A percentile compares a stretch with the other conserved stretches of the same genome.
Evolutionary conservation across 2,329 filamentous ascomycete genomes (phyloP).

Genomic region (Thermoascus crustaceus): DNA sequence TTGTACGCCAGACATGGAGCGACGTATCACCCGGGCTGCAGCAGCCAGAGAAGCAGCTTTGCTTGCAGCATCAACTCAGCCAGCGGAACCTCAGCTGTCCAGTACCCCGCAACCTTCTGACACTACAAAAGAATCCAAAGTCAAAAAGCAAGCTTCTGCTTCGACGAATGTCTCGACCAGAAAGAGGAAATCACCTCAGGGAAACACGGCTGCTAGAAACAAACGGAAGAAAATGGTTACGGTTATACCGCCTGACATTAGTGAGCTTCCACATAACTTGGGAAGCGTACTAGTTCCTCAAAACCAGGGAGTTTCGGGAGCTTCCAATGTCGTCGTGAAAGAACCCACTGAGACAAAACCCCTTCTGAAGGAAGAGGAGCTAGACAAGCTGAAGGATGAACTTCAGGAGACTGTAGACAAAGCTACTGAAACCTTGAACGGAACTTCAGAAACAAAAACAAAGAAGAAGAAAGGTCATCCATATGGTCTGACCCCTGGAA

Average conservation of each 20-base stretch:
- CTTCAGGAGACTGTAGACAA: slow-evolving; percentile 14
- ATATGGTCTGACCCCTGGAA: slow-evolving; percentile 49
- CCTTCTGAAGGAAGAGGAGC: slow-evolving; percentile 6
- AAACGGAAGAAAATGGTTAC: slow-evolving; percentile 17
- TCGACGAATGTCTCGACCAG: no score
- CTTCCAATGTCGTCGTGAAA: background rate
- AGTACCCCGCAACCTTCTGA: slow-evolving; percentile 35
- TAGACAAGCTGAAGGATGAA: slow-evolving; percentile 6
- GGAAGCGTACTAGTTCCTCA: slow-evolving; percentile 24
- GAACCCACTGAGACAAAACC: slow-evolving; percentile 7
- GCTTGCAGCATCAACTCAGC: slow-evolving; percentile 8
- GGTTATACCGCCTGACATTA: slow-evolving; percentile 13
- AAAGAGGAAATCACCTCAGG: no score
- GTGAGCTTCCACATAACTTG: slow-evolving; percentile 52
- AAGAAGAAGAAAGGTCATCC: slow-evolving; percentile 28
- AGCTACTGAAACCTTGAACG: slow-evolving; percentile 10
- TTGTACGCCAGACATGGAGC: slow-evolving; percentile 10
- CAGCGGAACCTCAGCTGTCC: slow-evolving; percentile 27
- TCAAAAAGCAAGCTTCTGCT: no score
- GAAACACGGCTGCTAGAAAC: no score
- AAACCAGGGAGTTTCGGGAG: background rate
- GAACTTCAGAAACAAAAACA: slow-evolving; percentile 3
- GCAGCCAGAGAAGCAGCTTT: slow-evolving; percentile 16
- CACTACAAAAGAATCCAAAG: no score
- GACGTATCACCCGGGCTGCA: slow-evolving; percentile 21